Conservation (phyloP, 495 filamentous ascomycete species). For the Penicillium riverlandense region DNA sequence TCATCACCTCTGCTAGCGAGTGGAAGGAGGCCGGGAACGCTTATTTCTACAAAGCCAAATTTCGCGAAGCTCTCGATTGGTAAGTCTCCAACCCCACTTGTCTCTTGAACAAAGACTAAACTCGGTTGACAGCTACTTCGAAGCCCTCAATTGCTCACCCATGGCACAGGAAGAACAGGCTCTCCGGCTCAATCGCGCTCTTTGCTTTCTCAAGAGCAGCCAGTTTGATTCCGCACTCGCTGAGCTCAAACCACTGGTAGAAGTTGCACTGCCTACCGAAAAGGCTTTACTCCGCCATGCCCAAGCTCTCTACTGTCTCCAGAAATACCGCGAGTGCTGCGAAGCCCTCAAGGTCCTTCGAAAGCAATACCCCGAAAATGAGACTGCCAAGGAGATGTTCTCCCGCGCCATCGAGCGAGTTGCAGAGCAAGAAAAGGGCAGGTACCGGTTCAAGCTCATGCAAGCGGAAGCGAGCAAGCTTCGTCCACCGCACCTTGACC, state of each 20-base stretch:
- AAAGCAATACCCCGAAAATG: conserved; percentile 17
- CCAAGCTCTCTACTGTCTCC: conserved; percentile 38
- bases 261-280: conserved; percentile 19
- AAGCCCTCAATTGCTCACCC: conserved; percentile 12
- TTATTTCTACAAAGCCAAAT: conserved; percentile 12
- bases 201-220: conserved; percentile 33
- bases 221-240: conserved; percentile 40
- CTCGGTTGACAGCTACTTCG: conserved; percentile 15
- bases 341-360: conserved; percentile 13
- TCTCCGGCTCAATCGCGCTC: conserved; percentile 37
- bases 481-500: conserved; percentile 34
- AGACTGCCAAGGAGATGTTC: conserved; percentile 9
- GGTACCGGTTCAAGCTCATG: conserved; percentile 38
- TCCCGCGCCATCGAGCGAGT: conserved; percentile 11
- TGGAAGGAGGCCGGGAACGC: conserved; percentile 38
- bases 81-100: conserved; percentile 4
- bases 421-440: conserved; percentile 18
- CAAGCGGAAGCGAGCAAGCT: conserved; percentile 22
- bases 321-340: conserved; percentile 31
- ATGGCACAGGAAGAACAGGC: conserved; percentile 9
- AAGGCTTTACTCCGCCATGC: conserved; percentile 42
- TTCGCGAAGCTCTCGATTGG: conserved; percentile 17
- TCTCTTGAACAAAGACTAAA: conserved; percentile 3
- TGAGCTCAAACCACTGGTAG: conserved; percentile 30
- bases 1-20: conserved; percentile 13